Evolutionary conservation across 2,329 filamentous ascomycete genomes (phyloP).

Genomic region (Cordyceps pruinosa): DNA sequence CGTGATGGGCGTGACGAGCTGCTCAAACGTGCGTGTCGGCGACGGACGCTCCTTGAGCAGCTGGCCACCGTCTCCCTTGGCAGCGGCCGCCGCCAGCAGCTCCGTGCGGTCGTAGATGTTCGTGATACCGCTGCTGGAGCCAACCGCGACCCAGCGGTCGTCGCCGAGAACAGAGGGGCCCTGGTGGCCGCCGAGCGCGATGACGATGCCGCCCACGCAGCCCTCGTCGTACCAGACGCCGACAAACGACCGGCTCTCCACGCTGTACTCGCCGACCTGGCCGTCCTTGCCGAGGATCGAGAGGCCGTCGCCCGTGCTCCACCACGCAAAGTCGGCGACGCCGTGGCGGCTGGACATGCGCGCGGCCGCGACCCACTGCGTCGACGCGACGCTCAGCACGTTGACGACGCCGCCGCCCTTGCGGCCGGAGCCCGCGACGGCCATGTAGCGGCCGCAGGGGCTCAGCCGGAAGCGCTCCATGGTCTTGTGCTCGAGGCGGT

Average conservation of each 20-base stretch:
- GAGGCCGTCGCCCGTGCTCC: conserved; percentile 75
- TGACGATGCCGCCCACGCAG: conserved; percentile 73
- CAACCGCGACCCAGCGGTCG: conserved; percentile 84
- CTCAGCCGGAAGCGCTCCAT: conserved; percentile 90
- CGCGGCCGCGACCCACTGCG: conserved; percentile 82
- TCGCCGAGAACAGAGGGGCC: conserved; percentile 60
- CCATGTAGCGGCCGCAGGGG: conserved; percentile 81
- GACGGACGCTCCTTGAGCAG: conserved; percentile 60
- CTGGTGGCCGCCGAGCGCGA: conserved; percentile 67
- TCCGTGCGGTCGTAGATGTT: conserved; percentile 84
- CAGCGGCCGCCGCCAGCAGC: conserved; percentile 39
- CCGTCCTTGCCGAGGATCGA: conserved; percentile 80
- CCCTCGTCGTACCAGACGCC: conserved; percentile 88
- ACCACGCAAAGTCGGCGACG: conserved; percentile 90
- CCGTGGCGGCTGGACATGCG: conserved; percentile 76
- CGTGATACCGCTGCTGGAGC: conserved; percentile 78
- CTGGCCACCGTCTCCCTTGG: conserved; percentile 20
- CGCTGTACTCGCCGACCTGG: conserved; percentile 82
- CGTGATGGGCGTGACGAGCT: conserved; percentile 80
- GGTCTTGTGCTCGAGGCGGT: conserved; percentile 72
- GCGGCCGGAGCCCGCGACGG: conserved; percentile 67
- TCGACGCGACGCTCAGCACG: conserved; percentile 68
- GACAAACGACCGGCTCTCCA: conserved; percentile 60
- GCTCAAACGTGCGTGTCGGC: conserved; percentile 69
- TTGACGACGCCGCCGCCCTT: conserved; percentile 89